phyloP scores from a whole-genome alignment of 2,329 filamentous ascomycete species.

The Exophiala aquamarina region DNA sequence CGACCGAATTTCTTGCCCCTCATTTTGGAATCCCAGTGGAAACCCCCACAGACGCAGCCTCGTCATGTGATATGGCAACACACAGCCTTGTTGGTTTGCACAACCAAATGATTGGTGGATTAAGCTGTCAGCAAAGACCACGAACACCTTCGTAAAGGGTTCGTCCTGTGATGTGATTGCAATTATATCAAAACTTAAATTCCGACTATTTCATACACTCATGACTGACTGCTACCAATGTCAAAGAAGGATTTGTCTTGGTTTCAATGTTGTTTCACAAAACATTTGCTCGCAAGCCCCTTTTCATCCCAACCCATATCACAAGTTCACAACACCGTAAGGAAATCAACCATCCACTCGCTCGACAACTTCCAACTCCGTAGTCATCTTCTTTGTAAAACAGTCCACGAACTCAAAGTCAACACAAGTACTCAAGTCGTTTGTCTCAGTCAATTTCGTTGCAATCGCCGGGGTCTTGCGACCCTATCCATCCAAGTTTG shows the following conservation, averaged over 20 bases:
- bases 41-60: no score
- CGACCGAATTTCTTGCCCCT: neutral
- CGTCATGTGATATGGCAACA: no score
- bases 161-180: no score
- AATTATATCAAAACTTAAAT: no score
- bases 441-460: slow-evolving; percentile 12
- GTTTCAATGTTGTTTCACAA: neutral
- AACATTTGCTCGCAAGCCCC: neutral
- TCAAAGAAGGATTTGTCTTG: slow-evolving; percentile 11
- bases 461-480: slow-evolving; percentile 6
- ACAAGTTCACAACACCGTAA: neutral
- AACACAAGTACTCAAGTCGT: slow-evolving; percentile 5
- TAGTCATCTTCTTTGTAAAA: slow-evolving; percentile 2
- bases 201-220: slow-evolving; percentile 23
- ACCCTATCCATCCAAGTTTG: slow-evolving; percentile 15
- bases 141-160: neutral
- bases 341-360: neutral
- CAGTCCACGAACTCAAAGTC: slow-evolving; percentile 9
- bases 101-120: no score
- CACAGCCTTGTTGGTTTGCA: no score
- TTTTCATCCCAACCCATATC: slow-evolving; percentile 3
- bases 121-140: neutral
- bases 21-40: neutral
- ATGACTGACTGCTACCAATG: slow-evolving; percentile 10
- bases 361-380: neutral